phyloP scores from a whole-genome alignment of 2,329 filamentous ascomycete species.

The Arthrobotrys sphaeroides region DNA sequence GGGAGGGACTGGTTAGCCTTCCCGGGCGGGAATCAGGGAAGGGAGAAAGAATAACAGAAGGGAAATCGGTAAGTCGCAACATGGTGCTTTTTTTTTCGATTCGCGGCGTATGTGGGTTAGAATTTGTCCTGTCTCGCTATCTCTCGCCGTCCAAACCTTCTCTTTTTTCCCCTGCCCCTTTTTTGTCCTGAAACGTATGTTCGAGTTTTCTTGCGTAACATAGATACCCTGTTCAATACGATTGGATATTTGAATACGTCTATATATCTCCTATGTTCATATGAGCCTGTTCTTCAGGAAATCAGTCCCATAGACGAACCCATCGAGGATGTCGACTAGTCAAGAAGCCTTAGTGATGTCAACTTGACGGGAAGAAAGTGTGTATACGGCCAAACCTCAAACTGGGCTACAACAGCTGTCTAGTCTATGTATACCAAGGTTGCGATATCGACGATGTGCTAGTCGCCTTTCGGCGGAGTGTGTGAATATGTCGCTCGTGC shows the following conservation, averaged over 20 bases:
- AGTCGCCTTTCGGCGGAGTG: no score
- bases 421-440: no score
- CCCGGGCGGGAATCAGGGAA: background rate
- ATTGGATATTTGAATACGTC: background rate
- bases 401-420: no score
- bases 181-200: background rate
- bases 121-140: background rate
- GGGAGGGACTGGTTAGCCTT: constrained; percentile 20
- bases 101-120: background rate
- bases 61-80: background rate
- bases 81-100: background rate
- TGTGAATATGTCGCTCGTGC: no score
- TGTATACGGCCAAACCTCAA: no score
- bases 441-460: no score
- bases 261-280: background rate
- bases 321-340: no score
- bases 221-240: constrained; percentile 27
- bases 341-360: no score
- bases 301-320: no score
- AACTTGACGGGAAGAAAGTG: no score
- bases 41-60: background rate
- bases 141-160: background rate
- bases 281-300: background rate
- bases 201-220: constrained; percentile 24
- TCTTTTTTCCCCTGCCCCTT: background rate